These are phyloP conservation scores for Flammula alnicola DNA, from an alignment of 1,284 basidiomycete genomes.

Conservation along the genomic window DNA sequence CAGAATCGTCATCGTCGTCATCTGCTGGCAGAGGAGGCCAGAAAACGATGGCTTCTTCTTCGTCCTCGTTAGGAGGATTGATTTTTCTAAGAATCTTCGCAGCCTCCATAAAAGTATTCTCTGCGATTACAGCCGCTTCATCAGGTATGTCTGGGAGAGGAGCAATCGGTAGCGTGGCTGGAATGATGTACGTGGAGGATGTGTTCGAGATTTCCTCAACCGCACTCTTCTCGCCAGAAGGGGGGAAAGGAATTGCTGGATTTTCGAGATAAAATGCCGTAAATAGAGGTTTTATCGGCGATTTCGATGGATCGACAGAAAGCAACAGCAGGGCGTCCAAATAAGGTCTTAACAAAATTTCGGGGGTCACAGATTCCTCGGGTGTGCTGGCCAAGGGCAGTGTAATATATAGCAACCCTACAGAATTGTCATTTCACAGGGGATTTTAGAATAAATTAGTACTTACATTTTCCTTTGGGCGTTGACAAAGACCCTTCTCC, in stretches of 20 bases:
- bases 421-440: slow-evolving; percentile 5
- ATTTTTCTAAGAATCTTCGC: slow-evolving; percentile 33
- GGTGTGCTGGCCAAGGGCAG: slow-evolving; percentile 45
- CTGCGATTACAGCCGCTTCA: slow-evolving; percentile 58
- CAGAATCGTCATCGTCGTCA: slow-evolving; percentile 44
- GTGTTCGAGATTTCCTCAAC: background rate
- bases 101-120: slow-evolving; percentile 64
- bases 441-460: slow-evolving; percentile 12
- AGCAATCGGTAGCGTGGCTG: slow-evolving; percentile 42
- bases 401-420: slow-evolving; percentile 68
- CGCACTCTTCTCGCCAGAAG: background rate
- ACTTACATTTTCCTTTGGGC: slow-evolving; percentile 82
- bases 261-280: slow-evolving; percentile 60
- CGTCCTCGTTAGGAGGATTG: slow-evolving; percentile 13
- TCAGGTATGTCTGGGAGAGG: slow-evolving; percentile 63
- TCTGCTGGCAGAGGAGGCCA: slow-evolving; percentile 47
- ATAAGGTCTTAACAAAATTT: slow-evolving; percentile 63
- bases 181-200: slow-evolving; percentile 36
- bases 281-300: slow-evolving; percentile 48
- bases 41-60: slow-evolving; percentile 35
- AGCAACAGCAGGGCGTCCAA: slow-evolving; percentile 52
- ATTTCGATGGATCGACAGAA: slow-evolving; percentile 27
- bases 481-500: slow-evolving; percentile 88
- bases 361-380: slow-evolving; percentile 37
- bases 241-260: slow-evolving; percentile 4